A percentile compares a stretch with the other conserved stretches of the same genome.
Evolutionary conservation across 805 yeast species (phyloP).

Genomic region (Nematodospora valgi): DNA sequence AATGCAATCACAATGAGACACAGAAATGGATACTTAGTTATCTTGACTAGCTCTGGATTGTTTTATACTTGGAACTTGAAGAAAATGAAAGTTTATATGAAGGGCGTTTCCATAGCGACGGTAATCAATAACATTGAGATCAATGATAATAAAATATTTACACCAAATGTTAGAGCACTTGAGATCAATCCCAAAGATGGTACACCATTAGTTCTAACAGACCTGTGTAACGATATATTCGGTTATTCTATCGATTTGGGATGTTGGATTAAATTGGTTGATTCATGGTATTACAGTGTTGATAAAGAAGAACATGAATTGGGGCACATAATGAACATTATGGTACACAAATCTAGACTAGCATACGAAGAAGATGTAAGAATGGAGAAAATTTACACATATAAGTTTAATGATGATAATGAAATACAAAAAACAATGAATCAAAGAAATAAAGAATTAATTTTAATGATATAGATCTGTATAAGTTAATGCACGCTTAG

Average conservation of each 20-base stretch:
- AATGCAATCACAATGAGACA: slow-evolving; percentile 39
- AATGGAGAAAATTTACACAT: slow-evolving; percentile 3
- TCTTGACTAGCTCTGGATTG: slow-evolving; percentile 50
- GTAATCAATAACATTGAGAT: slow-evolving; percentile 38
- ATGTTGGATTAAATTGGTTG: slow-evolving; percentile 48
- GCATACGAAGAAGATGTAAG: slow-evolving; percentile 5
- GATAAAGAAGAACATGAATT: slow-evolving; percentile 1
- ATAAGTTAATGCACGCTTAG: slow-evolving; percentile 4
- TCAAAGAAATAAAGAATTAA: slow-evolving; percentile 4
- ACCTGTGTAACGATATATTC: slow-evolving; percentile 33
- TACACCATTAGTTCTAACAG: slow-evolving; percentile 39
- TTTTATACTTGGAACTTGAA: slow-evolving; percentile 50
- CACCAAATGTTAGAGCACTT: slow-evolving; percentile 19
- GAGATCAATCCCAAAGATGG: slow-evolving; percentile 38
- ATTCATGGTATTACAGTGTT: slow-evolving; percentile 36
- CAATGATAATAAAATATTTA: slow-evolving; percentile 7
- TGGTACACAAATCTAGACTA: slow-evolving; percentile 5
- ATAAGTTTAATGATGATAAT: slow-evolving; percentile 7
- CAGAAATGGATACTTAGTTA: slow-evolving; percentile 29
- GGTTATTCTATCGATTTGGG: slow-evolving; percentile 38
- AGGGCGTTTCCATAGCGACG: slow-evolving; percentile 51
- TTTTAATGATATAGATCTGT: not conserved
- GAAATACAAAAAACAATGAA: slow-evolving; percentile 5
- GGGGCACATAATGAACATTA: not conserved
- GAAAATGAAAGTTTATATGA: slow-evolving; percentile 27